Conservation (phyloP, 768 basidiomycete species). For the Candolleomyces aberdarensis region DNA sequence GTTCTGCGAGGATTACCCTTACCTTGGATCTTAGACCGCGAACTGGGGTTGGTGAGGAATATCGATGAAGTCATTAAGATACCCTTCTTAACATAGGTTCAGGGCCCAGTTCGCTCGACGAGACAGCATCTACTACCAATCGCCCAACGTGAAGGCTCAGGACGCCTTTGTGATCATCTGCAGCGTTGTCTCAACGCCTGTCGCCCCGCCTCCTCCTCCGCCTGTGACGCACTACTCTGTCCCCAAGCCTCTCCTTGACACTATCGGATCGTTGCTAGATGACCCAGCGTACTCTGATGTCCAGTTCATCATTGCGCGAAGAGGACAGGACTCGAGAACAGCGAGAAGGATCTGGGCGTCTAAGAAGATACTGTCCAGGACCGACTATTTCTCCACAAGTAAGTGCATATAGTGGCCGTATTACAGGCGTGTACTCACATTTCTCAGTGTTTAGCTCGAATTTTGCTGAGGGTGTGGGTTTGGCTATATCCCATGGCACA, state of each 20-base stretch:
- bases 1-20: no score
- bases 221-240: constrained; percentile 49
- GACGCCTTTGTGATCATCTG: constrained; percentile 79
- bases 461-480: constrained; percentile 52
- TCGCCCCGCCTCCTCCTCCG: constrained; percentile 43
- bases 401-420: constrained; percentile 9
- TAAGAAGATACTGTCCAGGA: constrained; percentile 60
- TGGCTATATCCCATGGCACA: constrained; percentile 17
- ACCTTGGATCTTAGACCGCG: constrained; percentile 47
- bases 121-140: constrained; percentile 65
- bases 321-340: constrained; percentile 32
- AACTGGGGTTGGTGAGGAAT: constrained; percentile 82
- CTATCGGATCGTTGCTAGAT: constrained; percentile 72
- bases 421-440: background rate
- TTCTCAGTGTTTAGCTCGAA: constrained; percentile 67
- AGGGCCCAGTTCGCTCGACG: constrained; percentile 81
- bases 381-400: constrained; percentile 82
- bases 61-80: background rate
- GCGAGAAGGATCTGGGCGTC: constrained; percentile 63
- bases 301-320: constrained; percentile 66
- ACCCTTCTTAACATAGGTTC: background rate
- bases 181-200: constrained; percentile 69
- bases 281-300: constrained; percentile 86
- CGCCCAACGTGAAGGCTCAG: constrained; percentile 44
- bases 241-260: constrained; percentile 63